Evolutionary conservation across 345 rosid species (phyloP).

Genomic region (Odontarrhena argentea): DNA sequence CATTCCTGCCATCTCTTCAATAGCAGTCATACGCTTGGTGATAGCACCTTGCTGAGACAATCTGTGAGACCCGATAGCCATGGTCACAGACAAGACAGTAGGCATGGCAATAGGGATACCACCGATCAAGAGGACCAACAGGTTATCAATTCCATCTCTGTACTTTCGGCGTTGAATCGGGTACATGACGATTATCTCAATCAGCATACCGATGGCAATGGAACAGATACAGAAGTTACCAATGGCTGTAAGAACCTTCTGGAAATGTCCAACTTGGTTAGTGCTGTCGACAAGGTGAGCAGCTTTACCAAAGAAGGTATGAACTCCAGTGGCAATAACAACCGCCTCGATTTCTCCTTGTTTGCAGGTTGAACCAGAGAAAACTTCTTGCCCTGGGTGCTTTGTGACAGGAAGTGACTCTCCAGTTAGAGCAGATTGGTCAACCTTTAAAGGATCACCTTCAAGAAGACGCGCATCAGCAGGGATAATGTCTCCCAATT

Average conservation of each 20-base stretch:
- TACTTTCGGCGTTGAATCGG: slow-evolving; percentile 79
- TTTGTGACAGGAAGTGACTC: slow-evolving; percentile 92
- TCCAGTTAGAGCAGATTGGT: slow-evolving; percentile 89
- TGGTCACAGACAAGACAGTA: slow-evolving; percentile 86
- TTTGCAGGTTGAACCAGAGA: slow-evolving; percentile 89
- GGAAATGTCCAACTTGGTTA: slow-evolving; percentile 94
- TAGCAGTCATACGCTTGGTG: slow-evolving; percentile 95
- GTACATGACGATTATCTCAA: slow-evolving; percentile 84
- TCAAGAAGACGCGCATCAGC: slow-evolving; percentile 95
- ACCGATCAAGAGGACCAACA: slow-evolving; percentile 83
- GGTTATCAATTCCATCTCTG: slow-evolving; percentile 83
- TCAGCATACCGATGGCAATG: slow-evolving; percentile 75
- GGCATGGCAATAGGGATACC: slow-evolving; percentile 98
- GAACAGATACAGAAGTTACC: slow-evolving; percentile 93
- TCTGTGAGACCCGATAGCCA: slow-evolving; percentile 91
- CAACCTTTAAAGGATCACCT: slow-evolving; percentile 85
- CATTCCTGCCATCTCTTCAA: slow-evolving; percentile 94
- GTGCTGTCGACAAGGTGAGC: slow-evolving; percentile 89
- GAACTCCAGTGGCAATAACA: slow-evolving; percentile 91
- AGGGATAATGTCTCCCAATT: slow-evolving; percentile 87
- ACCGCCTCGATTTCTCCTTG: slow-evolving; percentile 94
- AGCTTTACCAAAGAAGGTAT: slow-evolving; percentile 91
- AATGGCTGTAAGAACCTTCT: slow-evolving; percentile 82
- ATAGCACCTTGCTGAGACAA: slow-evolving; percentile 88
- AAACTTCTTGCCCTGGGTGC: slow-evolving; percentile 79